Evolutionary conservation across 352 stramenopile species (phyloP).

Genomic region (Globisporangium echinulatum): DNA sequence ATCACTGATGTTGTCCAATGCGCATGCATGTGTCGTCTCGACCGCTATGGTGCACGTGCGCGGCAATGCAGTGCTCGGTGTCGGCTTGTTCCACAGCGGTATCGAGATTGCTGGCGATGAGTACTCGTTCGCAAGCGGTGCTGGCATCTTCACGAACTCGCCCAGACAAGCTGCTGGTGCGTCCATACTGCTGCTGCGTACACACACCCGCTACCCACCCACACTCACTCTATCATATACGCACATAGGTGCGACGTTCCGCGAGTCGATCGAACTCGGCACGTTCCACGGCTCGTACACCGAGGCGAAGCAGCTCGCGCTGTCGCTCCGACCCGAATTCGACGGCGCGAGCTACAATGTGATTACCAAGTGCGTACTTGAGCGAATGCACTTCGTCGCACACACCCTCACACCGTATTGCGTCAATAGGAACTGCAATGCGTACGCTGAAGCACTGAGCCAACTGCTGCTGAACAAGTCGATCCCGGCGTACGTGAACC

Average conservation of each 20-base stretch:
- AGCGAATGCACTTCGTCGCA: neutral
- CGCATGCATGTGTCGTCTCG: conserved; percentile 3
- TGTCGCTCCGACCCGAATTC: conserved; percentile 85
- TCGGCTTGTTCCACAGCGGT: conserved; percentile 90
- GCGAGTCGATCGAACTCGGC: conserved; percentile 86
- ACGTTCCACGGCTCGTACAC: conserved; percentile 77
- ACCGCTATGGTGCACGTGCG: neutral
- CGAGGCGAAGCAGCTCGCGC: conserved; percentile 78
- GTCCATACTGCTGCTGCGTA: neutral
- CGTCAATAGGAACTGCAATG: conserved; percentile 87
- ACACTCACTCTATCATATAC: neutral
- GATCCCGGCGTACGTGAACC: conserved; percentile 91
- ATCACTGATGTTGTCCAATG: no score
- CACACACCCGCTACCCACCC: neutral
- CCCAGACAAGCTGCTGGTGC: conserved; percentile 62
- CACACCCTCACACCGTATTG: no score
- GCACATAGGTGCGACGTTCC: conserved; percentile 77
- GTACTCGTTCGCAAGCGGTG: conserved; percentile 90
- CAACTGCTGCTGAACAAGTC: conserved; percentile 70
- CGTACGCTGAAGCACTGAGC: conserved; percentile 87
- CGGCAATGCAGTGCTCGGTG: conserved; percentile 40
- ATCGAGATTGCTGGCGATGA: conserved; percentile 90
- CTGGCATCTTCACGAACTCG: conserved; percentile 82
- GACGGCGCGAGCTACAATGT: conserved; percentile 88
- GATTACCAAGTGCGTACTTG: conserved; percentile 58